These are phyloP conservation scores for Aspergillus egyptiacus DNA, from an alignment of 495 filamentous ascomycete genomes.

Conservation along the genomic window DNA sequence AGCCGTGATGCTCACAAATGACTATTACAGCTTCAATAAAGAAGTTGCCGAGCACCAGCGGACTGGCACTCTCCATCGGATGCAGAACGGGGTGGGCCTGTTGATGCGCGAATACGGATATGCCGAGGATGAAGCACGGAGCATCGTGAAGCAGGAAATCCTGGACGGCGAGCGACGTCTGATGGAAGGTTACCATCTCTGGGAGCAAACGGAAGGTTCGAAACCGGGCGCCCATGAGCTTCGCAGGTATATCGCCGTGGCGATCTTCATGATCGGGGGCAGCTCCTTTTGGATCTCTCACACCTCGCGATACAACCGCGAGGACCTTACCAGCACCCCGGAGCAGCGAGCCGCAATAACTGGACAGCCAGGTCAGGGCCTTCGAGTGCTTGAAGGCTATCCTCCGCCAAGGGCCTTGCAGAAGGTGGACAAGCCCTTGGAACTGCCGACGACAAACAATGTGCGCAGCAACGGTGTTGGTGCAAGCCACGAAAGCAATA, in stretches of 20 bases:
- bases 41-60: not conserved
- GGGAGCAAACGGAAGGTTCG: not conserved
- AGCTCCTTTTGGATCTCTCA: not conserved
- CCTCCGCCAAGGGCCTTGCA: not conserved
- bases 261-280: not conserved
- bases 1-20: not conserved
- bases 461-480: no score
- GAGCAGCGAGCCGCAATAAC: not conserved
- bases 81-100: not conserved
- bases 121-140: not conserved
- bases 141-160: not conserved
- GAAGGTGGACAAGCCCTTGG: no score
- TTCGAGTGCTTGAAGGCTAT: not conserved
- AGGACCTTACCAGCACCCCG: not conserved
- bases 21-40: conserved; percentile 2
- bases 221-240: not conserved
- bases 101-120: conserved; percentile 2
- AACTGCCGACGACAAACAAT: no score
- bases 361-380: not conserved
- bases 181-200: not conserved
- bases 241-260: not conserved
- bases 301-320: not conserved
- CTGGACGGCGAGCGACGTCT: not conserved
- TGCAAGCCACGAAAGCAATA: no score
- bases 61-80: not conserved